Evolutionary conservation across 2,329 filamentous ascomycete species (phyloP).

Genomic region (Fusarium paranaense): DNA sequence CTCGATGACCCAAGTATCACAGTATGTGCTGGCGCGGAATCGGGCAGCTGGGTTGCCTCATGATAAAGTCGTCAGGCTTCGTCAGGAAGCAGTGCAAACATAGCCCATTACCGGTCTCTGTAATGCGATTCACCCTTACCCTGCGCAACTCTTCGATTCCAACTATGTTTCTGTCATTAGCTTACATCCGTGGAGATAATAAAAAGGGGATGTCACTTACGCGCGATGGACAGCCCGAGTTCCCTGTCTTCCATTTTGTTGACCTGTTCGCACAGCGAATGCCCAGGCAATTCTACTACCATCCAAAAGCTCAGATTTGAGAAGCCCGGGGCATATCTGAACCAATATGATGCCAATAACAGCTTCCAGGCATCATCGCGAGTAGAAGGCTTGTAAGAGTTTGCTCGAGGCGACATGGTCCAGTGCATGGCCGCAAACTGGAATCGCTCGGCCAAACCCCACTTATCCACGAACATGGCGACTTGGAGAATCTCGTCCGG

Average conservation of each 20-base stretch:
- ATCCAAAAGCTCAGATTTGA: background rate
- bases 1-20: background rate
- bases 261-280: background rate
- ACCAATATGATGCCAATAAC: background rate
- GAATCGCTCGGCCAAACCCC: background rate
- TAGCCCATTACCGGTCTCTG: background rate
- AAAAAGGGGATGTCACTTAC: background rate
- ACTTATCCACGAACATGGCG: background rate
- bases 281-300: background rate
- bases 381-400: background rate
- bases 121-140: background rate
- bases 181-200: background rate
- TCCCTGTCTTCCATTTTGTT: background rate
- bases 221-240: background rate
- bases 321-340: background rate
- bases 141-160: background rate
- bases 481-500: constrained; percentile 4
- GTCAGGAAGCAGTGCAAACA: constrained; percentile 3
- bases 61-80: background rate
- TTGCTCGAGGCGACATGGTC: background rate
- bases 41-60: background rate
- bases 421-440: background rate
- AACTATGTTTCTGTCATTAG: background rate
- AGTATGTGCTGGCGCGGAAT: background rate
- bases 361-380: background rate